These are phyloP conservation scores for Jaminaea rosea DNA, from an alignment of 1,284 basidiomycete genomes.

Conservation along the genomic window DNA sequence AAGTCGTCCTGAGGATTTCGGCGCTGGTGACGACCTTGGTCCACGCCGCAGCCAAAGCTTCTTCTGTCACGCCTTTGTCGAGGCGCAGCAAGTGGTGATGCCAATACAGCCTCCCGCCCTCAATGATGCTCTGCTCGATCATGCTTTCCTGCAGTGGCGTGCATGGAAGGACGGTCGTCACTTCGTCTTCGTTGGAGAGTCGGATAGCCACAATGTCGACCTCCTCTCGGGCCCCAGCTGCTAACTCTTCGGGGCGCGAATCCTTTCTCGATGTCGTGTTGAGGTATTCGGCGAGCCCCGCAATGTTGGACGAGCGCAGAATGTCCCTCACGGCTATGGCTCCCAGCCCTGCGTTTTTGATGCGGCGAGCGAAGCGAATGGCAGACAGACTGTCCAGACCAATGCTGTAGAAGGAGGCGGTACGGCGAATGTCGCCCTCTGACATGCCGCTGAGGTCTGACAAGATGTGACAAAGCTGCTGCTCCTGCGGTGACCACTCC, in stretches of 20 bases:
- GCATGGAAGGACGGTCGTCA: slow-evolving; percentile 27
- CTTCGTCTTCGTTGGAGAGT: slow-evolving; percentile 10
- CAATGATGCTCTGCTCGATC: slow-evolving; percentile 33
- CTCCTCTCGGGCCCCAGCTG: background rate
- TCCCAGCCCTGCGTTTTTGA: slow-evolving; percentile 12
- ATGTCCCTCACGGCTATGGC: slow-evolving; percentile 20
- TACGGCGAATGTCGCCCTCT: slow-evolving; percentile 14
- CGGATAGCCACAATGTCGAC: slow-evolving; percentile 2
- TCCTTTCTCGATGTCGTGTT: background rate
- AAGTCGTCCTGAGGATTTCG: slow-evolving; percentile 35
- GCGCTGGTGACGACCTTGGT: slow-evolving; percentile 13
- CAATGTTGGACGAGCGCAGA: slow-evolving; percentile 20
- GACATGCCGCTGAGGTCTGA: slow-evolving; percentile 14
- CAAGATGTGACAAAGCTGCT: slow-evolving; percentile 13
- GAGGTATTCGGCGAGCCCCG: slow-evolving; percentile 13
- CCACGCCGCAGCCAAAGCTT: slow-evolving; percentile 18
- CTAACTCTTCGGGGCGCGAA: background rate
- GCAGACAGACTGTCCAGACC: slow-evolving; percentile 43
- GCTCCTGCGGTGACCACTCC: slow-evolving; percentile 15
- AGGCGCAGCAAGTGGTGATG: slow-evolving; percentile 26
- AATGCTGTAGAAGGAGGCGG: slow-evolving; percentile 31
- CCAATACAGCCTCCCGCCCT: slow-evolving; percentile 25
- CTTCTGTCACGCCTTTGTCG: background rate
- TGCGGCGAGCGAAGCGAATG: slow-evolving; percentile 21
- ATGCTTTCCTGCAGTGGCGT: slow-evolving; percentile 43